These are phyloP conservation scores for Saturnispora mendoncae DNA, from an alignment of 805 yeast species.

Conservation along the genomic window DNA sequence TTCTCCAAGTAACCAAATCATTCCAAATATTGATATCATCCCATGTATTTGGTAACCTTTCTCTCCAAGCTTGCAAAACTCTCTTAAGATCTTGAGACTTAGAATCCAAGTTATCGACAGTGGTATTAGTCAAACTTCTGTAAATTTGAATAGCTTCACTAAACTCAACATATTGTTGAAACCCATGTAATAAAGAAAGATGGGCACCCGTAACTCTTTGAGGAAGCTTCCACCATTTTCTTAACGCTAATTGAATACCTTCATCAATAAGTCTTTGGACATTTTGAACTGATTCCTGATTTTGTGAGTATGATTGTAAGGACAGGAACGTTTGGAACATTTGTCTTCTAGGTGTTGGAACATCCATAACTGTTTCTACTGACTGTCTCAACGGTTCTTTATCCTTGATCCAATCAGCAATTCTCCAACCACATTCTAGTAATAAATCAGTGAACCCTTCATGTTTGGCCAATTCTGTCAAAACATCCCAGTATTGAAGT, in stretches of 20 bases:
- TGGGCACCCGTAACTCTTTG: constrained; percentile 71
- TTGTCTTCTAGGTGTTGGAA: constrained; percentile 95
- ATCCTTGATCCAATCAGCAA: constrained; percentile 96
- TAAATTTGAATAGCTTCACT: constrained; percentile 96
- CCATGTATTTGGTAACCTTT: constrained; percentile 91
- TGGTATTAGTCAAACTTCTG: constrained; percentile 77
- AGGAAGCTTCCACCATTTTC: constrained; percentile 92
- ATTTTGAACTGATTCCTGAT: constrained; percentile 76
- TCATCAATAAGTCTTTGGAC: constrained; percentile 86
- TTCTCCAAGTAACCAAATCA: constrained; percentile 96
- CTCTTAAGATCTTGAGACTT: constrained; percentile 92
- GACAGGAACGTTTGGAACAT: constrained; percentile 90
- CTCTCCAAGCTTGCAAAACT: constrained; percentile 96
- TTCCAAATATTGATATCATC: constrained; percentile 98
- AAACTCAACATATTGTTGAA: constrained; percentile 95
- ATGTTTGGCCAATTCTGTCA: constrained; percentile 93
- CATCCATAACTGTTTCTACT: constrained; percentile 94
- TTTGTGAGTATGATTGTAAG: constrained; percentile 88
- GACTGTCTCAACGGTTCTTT: constrained; percentile 90
- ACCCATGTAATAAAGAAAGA: constrained; percentile 79
- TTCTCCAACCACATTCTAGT: constrained; percentile 99
- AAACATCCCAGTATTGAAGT: constrained; percentile 94
- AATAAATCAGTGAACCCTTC: constrained; percentile 94
- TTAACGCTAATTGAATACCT: constrained; percentile 85
- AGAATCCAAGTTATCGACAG: constrained; percentile 83